Evolutionary conservation across 345 rosid genomes (phyloP), one percentile per base, ranked within the genome.

Genomic region (Moricandia arvensis): DNA sequence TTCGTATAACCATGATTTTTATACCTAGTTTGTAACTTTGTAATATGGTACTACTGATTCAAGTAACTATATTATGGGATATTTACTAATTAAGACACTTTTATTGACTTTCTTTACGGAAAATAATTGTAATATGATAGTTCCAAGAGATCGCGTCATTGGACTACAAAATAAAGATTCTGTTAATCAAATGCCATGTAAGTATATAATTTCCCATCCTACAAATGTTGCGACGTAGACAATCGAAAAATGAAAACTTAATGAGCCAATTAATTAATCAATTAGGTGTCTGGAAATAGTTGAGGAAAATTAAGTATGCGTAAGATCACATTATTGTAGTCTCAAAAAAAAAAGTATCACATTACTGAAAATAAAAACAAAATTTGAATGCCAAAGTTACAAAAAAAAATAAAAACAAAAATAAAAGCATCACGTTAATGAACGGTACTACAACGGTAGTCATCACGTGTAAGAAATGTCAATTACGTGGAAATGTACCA

Each of bases 381-480:
- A n/a, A n/a, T n/a, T n/a, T n/a, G n/a, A n/a, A n/a, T n/a, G n/a
- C n/a, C n/a, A n/a, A n/a, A n/a, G n/a, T n/a, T n/a, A n/a, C n/a
- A n/a, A n/a, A n/a, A n/a, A n/a, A n/a, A n/a, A n/a, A n/a, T n/a
- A n/a, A n/a, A n/a, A n/a, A 1, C 1, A 49, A 49, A n/a, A 49
- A 49, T 6, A 16, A 49, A 49, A 49, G 57, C 16, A 49, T 49
- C 57, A 49, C 57, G 57, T 49, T 49, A 49, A 2, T 49, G 7
- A 34, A 8, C 64, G 63, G 63, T n/a, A 49, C 57, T 49, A 47
- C 57, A 12, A 17, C 51, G 59, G 74, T 61, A 17, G 63, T 75
- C 63, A 68, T 38, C 79, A 47, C 63, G 74, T 62, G 53, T 47
- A 47, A 47, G 68, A 60, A 68, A 49, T 51, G 68, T 49, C 63